Percentiles rank a stretch among this genome's conserved stretches.
phyloP scores from a whole-genome alignment of 2,329 filamentous ascomycete species.

The Penicillium sp. region DNA sequence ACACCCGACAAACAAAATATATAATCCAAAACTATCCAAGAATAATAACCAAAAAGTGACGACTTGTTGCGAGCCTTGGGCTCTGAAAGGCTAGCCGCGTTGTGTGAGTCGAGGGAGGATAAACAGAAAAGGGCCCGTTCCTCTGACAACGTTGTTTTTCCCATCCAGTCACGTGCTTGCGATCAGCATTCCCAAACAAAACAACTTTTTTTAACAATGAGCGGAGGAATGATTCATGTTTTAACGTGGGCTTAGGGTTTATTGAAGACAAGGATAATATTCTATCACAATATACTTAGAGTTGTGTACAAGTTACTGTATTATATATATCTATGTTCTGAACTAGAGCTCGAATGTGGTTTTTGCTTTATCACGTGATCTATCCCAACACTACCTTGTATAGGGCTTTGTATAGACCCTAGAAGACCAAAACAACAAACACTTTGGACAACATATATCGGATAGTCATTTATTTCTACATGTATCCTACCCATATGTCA shows the following conservation, averaged over 20 bases:
- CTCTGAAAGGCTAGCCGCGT: slow-evolving; percentile 18
- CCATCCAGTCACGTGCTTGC: slow-evolving; percentile 32
- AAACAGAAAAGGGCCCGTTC: slow-evolving; percentile 42
- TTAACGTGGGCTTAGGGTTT: background rate
- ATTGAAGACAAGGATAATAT: background rate
- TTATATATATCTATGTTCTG: background rate
- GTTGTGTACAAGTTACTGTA: background rate
- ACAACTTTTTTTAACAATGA: background rate
- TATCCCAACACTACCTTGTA: background rate
- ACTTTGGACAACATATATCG: too few relatives aligned
- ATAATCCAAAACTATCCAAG: slow-evolving; percentile 1
- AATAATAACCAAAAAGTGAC: slow-evolving; percentile 4
- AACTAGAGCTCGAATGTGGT: background rate
- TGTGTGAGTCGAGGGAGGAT: slow-evolving; percentile 32
- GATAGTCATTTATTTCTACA: too few relatives aligned
- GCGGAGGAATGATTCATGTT: background rate
- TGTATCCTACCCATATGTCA: too few relatives aligned
- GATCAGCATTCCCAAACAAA: slow-evolving; percentile 29
- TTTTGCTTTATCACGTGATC: background rate
- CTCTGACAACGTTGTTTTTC: slow-evolving; percentile 43
- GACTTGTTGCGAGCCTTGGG: slow-evolving; percentile 9
- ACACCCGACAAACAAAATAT: background rate
- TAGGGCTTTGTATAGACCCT: background rate
- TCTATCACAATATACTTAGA: background rate
- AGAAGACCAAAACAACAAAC: too few relatives aligned